phyloP scores from a whole-genome alignment of 106 monocot genomes.

The Apostasia ramifera region DNA sequence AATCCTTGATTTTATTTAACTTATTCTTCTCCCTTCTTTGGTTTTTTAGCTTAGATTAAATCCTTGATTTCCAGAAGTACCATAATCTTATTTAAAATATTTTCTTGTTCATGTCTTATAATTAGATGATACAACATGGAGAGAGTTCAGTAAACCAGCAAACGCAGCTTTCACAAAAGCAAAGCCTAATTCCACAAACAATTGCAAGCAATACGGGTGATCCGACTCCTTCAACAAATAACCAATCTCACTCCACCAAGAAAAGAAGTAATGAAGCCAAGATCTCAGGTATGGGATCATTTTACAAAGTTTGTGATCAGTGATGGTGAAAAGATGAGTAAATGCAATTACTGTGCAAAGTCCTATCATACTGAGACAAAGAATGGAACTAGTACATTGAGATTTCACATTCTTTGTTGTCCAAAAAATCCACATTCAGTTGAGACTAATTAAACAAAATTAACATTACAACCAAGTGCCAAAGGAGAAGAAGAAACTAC shows the following conservation, averaged over 20 bases:
- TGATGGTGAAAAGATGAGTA: not conserved
- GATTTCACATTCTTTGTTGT: not conserved
- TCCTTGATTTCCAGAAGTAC: no score
- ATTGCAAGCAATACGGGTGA: no score
- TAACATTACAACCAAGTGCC: not conserved
- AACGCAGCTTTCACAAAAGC: no score
- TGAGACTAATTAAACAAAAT: not conserved
- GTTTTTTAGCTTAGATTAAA: no score
- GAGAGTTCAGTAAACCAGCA: no score
- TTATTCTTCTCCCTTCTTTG: no score
- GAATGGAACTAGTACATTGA: not conserved
- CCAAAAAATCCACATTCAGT: not conserved
- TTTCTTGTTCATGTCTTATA: no score
- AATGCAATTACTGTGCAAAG: not conserved
- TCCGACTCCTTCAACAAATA: no score
- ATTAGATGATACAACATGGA: no score
- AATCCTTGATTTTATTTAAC: no score
- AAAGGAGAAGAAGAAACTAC: not conserved
- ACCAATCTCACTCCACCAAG: not conserved
- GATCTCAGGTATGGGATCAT: not conserved
- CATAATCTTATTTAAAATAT: no score
- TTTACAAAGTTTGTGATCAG: not conserved
- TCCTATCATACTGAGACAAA: not conserved
- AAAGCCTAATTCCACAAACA: no score
- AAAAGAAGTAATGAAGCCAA: not conserved